Base-by-base conservation (phyloP, 208 protist genomes). In the Histomonas meleagridis region DNA sequence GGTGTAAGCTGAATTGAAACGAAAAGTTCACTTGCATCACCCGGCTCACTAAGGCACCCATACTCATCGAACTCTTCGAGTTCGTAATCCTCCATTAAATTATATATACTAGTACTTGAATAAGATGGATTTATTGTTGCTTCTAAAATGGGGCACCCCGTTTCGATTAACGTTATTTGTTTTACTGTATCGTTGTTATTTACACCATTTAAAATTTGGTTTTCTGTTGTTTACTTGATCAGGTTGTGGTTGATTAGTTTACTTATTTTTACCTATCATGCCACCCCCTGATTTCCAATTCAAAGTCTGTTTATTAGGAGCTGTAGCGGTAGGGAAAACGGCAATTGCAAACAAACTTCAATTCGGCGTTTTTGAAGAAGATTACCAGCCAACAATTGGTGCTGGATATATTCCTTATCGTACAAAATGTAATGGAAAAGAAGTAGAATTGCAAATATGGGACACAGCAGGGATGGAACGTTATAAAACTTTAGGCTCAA, bases 361-460 rank as follows among this genome's bases (percentile, higher is more conserved):
- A 35, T 79, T 49, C 49, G 40, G 49, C 46, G 32, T 79, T 49
- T 79, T 79, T 18, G 70, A 79, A 43, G 40, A 49, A n/a, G 70
- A 79, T 79, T 79, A 79, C 18, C 70, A 79, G 21, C 70, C 70
- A 48, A 79, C 70, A n/a, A 79, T 79, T n/a, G 70, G 70, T 32
- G 70, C 70, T 10, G 70, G 70, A 32, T 79, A 49, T 49, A 79
- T 79, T 79, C 70, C 70, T 79, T 79, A 79, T 79, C n/a, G 40
- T 12, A 79, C 70, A 21, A 40, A 49, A n/a, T 79, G n/a, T 51
- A 79, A 79, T 48, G 70, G 40, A 7, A 79, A 79, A 28, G 14
- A 14, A 48, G 40, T 79, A 14, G 70, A 79, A 49, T 49, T 79
- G 23, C 70, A 79, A 51, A 79, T 79, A 79, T 79, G 70, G 70